Base-by-base conservation (phyloP, 164 flowering plant genomes). In the Piper longum region DNA sequence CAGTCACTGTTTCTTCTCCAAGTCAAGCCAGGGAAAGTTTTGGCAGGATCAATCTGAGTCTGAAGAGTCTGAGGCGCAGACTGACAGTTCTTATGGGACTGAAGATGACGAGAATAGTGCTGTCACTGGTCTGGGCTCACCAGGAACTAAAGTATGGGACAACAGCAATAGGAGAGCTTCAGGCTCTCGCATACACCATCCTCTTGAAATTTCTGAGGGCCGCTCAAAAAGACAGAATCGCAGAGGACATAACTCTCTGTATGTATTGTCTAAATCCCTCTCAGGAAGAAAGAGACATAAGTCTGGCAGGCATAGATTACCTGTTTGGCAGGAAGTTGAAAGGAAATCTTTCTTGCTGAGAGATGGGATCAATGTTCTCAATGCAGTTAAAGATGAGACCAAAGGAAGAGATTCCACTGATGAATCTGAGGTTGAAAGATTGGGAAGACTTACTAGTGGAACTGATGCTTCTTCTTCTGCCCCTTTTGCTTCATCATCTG, bases 81-180 rank as follows among this genome's bases (percentile, higher is more conserved):
- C 83, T 79, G 84, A 74, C 62, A 81, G 82, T 74, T 77, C 82
- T 56, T 76, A 74, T 70, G 67, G 82, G 52, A 76, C 86, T 41
- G 95, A 87, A 59, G 96, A 95, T 70, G 97, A 91, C 54, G 95
- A 91, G 70, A 73, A 66, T 56, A 75, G 64, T 43, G 68, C 36
- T 66, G 78, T 85, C n/a, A 91, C 85, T 14, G 98, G 99, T 72
- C 83, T 95, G 64, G 91, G 82, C 77, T 79, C 96, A 59, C 99
- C 99, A 57, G 89, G 81, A 62, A 85, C 85, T 64, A 87, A 82
- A 78, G 96, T 95, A 61, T 95, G 99, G 99, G 95, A 95, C 80
- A 87, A 88, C 67, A 87, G 70, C 70, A 89, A 80, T 56, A 86
- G 82, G 79, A 84, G 79, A 62, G 68, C 58, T 48, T 58, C 80